These are phyloP conservation scores for Stephanodiscus minutulus DNA, from an alignment of 108 stramenopile species.

Conservation along the genomic window DNA sequence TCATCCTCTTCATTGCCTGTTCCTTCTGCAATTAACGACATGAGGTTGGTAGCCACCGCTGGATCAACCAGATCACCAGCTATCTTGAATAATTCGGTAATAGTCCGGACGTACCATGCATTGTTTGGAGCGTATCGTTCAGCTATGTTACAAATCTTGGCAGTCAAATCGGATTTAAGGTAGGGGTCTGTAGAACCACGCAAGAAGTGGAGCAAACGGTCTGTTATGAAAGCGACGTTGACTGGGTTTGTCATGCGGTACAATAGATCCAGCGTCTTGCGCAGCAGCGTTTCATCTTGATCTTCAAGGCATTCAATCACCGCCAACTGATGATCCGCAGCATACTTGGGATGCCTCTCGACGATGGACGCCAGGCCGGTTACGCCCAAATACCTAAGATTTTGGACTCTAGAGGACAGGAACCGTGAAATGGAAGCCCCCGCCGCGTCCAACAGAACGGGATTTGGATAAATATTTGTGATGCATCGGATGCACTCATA, in stretches of 20 bases:
- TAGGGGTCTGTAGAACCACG: conserved; percentile 87
- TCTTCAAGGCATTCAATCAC: conserved; percentile 99
- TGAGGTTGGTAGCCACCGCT: conserved; percentile 93
- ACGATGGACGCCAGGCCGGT: conserved; percentile 97
- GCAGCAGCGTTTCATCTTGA: conserved; percentile 96
- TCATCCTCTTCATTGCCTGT: conserved; percentile 92
- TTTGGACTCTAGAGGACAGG: conserved; percentile 90
- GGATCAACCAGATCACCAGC: conserved; percentile 93
- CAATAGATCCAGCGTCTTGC: conserved; percentile 96
- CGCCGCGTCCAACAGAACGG: conserved; percentile 93
- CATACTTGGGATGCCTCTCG: conserved; percentile 94
- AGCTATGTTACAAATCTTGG: conserved; percentile 91
- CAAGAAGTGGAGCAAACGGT: conserved; percentile 90
- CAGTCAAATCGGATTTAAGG: conserved; percentile 87
- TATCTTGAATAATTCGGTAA: conserved; percentile 84
- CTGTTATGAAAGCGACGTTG: conserved; percentile 97
- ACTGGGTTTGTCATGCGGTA: conserved; percentile 98
- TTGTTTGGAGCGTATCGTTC: conserved; percentile 98
- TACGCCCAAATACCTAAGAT: conserved; percentile 97
- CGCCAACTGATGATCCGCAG: conserved; percentile 96
- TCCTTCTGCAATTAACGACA: conserved; percentile 96
- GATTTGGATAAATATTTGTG: conserved; percentile 97
- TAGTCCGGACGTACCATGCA: conserved; percentile 80
- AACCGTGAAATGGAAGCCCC: conserved; percentile 93
- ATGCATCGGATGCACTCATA: conserved; percentile 97